A percentile compares a stretch with the other conserved stretches of the same genome.
These are phyloP conservation scores for Xylaria sp. DNA, from an alignment of 2,329 filamentous ascomycete species.

Conservation along the genomic window DNA sequence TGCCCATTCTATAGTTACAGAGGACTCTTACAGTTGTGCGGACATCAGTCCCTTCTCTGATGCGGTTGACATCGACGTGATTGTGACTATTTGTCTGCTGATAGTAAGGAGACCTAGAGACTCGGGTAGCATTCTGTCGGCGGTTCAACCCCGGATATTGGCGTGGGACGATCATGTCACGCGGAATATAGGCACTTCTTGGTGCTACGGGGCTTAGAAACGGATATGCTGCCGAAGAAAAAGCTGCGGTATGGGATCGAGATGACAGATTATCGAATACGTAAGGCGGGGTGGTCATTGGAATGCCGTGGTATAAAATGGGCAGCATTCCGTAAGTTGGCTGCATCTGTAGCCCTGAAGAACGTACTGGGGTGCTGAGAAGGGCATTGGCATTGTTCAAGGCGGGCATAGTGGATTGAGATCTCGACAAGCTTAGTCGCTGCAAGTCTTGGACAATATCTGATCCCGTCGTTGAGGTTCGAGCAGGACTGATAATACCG, in stretches of 20 bases:
- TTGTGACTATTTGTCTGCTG: constrained; percentile 66
- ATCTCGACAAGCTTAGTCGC: constrained; percentile 43
- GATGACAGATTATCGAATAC: constrained; percentile 50
- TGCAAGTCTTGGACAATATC: constrained; percentile 44
- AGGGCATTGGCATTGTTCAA: constrained; percentile 39
- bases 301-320: constrained; percentile 50
- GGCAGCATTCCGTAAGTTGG: constrained; percentile 52
- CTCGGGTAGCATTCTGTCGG: constrained; percentile 60
- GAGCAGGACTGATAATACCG: constrained; percentile 38
- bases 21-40: constrained; percentile 73
- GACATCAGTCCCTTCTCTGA: constrained; percentile 74
- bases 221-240: constrained; percentile 45
- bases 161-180: constrained; percentile 55
- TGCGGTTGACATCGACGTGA: constrained; percentile 69
- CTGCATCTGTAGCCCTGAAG: constrained; percentile 44
- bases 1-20: neutral
- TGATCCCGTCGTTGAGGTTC: constrained; percentile 37
- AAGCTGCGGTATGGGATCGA: constrained; percentile 43
- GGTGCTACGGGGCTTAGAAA: constrained; percentile 43
- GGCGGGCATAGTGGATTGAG: constrained; percentile 39
- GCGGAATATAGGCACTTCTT: constrained; percentile 40
- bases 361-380: constrained; percentile 42
- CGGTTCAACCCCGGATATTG: constrained; percentile 52
- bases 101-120: constrained; percentile 58
- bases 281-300: constrained; percentile 46